phyloP scores from a whole-genome alignment of 106 monocot species.

The Apostasia shenzhenica region DNA sequence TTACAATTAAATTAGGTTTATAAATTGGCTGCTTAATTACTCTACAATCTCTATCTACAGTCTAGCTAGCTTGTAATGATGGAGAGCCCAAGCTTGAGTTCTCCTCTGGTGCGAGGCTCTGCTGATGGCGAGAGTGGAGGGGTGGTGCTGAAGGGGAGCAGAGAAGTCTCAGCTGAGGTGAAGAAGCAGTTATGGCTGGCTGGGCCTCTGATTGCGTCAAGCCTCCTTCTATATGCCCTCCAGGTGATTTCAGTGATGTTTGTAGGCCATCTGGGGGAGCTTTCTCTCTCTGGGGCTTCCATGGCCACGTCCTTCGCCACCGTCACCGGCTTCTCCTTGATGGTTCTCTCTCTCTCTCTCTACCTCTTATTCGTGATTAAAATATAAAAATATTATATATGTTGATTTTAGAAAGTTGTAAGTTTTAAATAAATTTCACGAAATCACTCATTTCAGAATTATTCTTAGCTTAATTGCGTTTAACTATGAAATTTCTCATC shows the following conservation, averaged over 20 bases:
- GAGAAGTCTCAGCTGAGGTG: conserved; percentile 21
- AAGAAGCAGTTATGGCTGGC: conserved; percentile 38
- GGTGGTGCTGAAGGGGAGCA: background rate
- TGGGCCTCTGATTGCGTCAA: conserved; percentile 37
- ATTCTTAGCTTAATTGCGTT: no score
- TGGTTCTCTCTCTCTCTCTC: conserved; percentile 17
- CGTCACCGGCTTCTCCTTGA: conserved; percentile 40
- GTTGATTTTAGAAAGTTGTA: no score
- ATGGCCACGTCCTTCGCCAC: conserved; percentile 53
- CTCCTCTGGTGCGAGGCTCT: conserved; percentile 13
- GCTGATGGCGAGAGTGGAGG: background rate
- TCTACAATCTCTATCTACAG: no score
- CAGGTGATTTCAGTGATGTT: conserved; percentile 49
- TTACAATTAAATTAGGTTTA: no score
- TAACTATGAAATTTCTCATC: no score
- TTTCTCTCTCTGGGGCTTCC: conserved; percentile 36
- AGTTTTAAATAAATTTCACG: no score
- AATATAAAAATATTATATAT: no score
- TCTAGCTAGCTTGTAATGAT: background rate
- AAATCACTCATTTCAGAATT: no score
- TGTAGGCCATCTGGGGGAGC: conserved; percentile 18
- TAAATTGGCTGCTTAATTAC: no score
- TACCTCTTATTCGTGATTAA: background rate
- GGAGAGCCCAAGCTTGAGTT: conserved; percentile 7
- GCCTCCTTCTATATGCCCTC: conserved; percentile 30